These are phyloP conservation scores for Cichorium intybus DNA, from an alignment of 140 eudicot genomes.

Conservation along the genomic window DNA sequence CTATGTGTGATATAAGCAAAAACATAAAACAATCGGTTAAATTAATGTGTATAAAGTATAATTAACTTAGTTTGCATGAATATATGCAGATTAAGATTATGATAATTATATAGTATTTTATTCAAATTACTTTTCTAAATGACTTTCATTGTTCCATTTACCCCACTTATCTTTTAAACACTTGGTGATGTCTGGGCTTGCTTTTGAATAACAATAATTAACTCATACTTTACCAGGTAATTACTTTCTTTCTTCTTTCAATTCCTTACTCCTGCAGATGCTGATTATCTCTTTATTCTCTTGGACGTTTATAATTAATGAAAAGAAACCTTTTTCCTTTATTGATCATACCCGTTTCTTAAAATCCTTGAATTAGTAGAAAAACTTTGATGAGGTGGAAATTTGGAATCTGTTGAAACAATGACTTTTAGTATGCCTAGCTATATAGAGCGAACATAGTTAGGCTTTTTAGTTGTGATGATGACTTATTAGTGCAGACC, in stretches of 20 bases:
- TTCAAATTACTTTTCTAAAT: not conserved
- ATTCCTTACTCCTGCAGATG: not conserved
- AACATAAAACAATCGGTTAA: too few species aligned
- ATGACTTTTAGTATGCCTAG: not conserved
- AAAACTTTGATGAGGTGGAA: not conserved
- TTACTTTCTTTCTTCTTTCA: not conserved
- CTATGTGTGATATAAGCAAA: too few species aligned
- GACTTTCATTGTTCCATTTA: not conserved
- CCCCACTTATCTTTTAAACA: not conserved
- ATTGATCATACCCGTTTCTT: not conserved
- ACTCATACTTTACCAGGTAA: too few species aligned
- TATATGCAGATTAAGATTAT: too few species aligned
- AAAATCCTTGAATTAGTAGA: not conserved
- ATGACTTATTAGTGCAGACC: not conserved
- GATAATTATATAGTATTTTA: not conserved
- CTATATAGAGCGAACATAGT: not conserved
- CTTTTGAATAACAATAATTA: not conserved
- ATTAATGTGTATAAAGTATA: too few species aligned
- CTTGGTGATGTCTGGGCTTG: not conserved
- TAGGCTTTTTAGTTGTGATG: not conserved
- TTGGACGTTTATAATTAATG: too few species aligned
- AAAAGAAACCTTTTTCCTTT: not conserved
- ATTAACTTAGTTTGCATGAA: too few species aligned
- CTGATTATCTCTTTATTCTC: too few species aligned
- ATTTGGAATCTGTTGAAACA: not conserved